Evolutionary conservation across 805 yeast genomes (phyloP), one percentile per base, ranked within the genome.

Genomic region (Candida takata): DNA sequence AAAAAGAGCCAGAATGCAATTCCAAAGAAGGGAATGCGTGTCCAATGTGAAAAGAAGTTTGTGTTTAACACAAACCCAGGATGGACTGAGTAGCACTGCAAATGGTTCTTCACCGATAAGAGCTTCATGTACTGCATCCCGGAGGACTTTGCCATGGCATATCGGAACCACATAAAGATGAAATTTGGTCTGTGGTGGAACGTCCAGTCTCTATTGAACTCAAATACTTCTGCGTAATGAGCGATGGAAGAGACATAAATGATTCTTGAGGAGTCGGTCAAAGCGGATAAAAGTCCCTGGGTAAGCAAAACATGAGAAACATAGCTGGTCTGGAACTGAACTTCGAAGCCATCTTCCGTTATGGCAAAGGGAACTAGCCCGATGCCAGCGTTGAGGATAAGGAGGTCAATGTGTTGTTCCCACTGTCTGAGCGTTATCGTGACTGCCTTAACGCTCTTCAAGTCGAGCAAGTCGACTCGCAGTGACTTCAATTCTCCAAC

Each of bases 11-110:
- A 78, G 46, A 82, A 82, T 24, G 80, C 48, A 1, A 76, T 67
- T 1, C 95, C 95, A n/a, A 85, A 67, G 5, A 84, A 61, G 0
- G 95, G 94, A 12, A 81, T 61, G 37, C 85, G 61, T 3, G 90
- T 83, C 78, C 87, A 81, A 53, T 81, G 83, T 31, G 80, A 66
- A 53, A 81, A 82, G 31, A 81, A 56, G 45, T 80, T 79, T 3
- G 95, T 79, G 48, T 78, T 77, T 83, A 85, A 79, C n/a, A 84
- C 84, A 44, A 84, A 70, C 1, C 95, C 95, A 0, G 95, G 95
- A 49, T 84, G 88, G 4, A 84, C 83, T 2, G 85, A 69, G 25
- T 74, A 57, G 38, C 79, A 75, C 26, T 78, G 55, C 8, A 84
- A 65, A 14, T 74, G 67, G 52, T 83, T 69, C 40, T 77, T 69